Evolutionary conservation across 495 filamentous ascomycete species (phyloP).

Genomic region (Hyaloscypha hepaticicola): DNA sequence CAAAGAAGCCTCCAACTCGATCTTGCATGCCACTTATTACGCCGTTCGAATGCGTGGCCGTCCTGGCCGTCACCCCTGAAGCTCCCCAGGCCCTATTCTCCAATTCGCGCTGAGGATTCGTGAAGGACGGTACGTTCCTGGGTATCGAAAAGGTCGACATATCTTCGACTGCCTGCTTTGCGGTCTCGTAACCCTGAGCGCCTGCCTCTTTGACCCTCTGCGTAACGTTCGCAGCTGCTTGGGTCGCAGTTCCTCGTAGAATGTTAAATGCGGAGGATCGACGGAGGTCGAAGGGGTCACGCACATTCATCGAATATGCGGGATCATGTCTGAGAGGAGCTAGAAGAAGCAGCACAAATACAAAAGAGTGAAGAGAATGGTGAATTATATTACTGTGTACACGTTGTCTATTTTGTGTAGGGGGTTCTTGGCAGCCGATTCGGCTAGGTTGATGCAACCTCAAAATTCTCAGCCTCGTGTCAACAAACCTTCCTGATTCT

Average conservation of each 20-base stretch:
- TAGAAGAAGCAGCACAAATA: slow-evolving; percentile 14
- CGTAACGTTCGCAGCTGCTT: slow-evolving; percentile 41
- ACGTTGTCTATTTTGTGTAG: slow-evolving; percentile 16
- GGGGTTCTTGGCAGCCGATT: neutral
- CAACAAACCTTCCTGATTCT: neutral
- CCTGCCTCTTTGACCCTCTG: slow-evolving; percentile 42
- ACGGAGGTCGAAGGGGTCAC: slow-evolving; percentile 51
- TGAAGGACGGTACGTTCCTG: slow-evolving; percentile 69
- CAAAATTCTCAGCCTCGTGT: slow-evolving; percentile 6
- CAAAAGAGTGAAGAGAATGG: slow-evolving; percentile 1
- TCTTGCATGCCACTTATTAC: slow-evolving; percentile 46
- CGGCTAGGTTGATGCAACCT: neutral
- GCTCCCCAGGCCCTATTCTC: slow-evolving; percentile 69
- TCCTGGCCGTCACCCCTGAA: slow-evolving; percentile 35
- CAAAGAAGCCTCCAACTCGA: slow-evolving; percentile 45
- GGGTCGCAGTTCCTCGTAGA: slow-evolving; percentile 41
- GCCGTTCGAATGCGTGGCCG: slow-evolving; percentile 33
- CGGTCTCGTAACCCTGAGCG: slow-evolving; percentile 43
- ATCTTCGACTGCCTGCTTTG: slow-evolving; percentile 42
- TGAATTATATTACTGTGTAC: slow-evolving; percentile 2
- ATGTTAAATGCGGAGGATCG: slow-evolving; percentile 46
- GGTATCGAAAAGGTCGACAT: slow-evolving; percentile 66
- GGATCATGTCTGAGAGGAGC: slow-evolving; percentile 29
- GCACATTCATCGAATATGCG: slow-evolving; percentile 48
- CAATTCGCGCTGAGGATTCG: slow-evolving; percentile 62